Percentiles rank a stretch among this genome's conserved stretches.
These are phyloP conservation scores for Diplodia intermedia DNA, from an alignment of 2,329 filamentous ascomycete genomes.

Conservation along the genomic window DNA sequence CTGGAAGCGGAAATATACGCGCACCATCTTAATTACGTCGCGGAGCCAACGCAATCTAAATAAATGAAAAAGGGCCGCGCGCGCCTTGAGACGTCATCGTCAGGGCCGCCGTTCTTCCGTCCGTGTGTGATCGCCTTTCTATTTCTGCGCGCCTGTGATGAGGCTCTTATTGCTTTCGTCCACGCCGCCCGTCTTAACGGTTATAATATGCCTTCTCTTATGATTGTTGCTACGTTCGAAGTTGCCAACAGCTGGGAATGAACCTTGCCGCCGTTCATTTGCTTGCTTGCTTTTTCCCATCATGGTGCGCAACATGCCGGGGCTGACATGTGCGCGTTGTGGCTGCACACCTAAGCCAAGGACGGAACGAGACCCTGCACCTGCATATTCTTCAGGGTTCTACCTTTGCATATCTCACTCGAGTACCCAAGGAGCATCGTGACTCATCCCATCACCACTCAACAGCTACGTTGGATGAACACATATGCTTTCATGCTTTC, in stretches of 20 bases:
- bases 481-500: not conserved
- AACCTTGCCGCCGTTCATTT: constrained; percentile 1
- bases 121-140: constrained; percentile 5
- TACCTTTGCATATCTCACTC: too few relatives aligned
- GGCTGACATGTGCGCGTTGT: not conserved
- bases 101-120: constrained; percentile 12
- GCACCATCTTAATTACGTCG: constrained; percentile 27
- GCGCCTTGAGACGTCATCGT: not conserved
- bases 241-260: not conserved
- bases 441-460: too few relatives aligned
- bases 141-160: not conserved
- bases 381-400: too few relatives aligned
- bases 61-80: constrained; percentile 20
- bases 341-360: not conserved
- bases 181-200: constrained; percentile 2
- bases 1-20: constrained; percentile 18
- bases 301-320: constrained; percentile 8
- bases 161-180: not conserved
- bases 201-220: constrained; percentile 25
- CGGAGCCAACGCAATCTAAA: constrained; percentile 13
- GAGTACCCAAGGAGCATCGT: too few relatives aligned
- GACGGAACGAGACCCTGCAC: too few relatives aligned
- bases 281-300: not conserved
- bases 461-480: not conserved
- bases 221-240: constrained; percentile 28